A percentile compares a stretch with the other conserved stretches of the same genome.
Evolutionary conservation across 2,329 filamentous ascomycete genomes (phyloP).

Genomic region (Pseudogymnoascus sp.): DNA sequence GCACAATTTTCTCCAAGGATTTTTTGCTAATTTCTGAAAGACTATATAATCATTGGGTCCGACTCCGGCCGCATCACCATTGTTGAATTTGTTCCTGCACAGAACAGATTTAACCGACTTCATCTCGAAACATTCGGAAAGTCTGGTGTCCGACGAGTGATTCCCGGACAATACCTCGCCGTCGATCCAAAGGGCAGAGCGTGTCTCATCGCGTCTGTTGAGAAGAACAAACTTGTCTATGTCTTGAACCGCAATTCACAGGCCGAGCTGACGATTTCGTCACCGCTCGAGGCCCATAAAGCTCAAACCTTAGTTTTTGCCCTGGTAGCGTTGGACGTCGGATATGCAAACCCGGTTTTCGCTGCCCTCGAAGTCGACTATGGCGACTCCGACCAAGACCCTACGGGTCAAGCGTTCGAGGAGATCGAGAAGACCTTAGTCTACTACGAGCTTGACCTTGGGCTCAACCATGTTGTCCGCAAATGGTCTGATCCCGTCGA

Average conservation of each 20-base stretch:
- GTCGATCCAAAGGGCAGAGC: conserved; percentile 94
- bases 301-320: conserved; percentile 84
- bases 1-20: conserved; percentile 2
- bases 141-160: conserved; percentile 84
- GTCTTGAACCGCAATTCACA: conserved; percentile 93
- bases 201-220: conserved; percentile 84
- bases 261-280: conserved; percentile 92
- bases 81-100: conserved; percentile 78
- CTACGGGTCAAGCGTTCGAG: conserved; percentile 71
- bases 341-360: conserved; percentile 95
- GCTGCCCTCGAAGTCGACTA: conserved; percentile 93
- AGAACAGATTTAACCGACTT: conserved; percentile 80
- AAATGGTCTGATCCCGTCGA: conserved; percentile 96
- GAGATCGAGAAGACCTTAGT: conserved; percentile 85
- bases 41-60: conserved; percentile 91
- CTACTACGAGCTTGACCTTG: conserved; percentile 95
- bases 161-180: conserved; percentile 92
- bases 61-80: conserved; percentile 94
- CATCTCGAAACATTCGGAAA: conserved; percentile 98
- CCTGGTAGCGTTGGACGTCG: conserved; percentile 82
- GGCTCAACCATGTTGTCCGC: conserved; percentile 91
- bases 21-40: conserved; percentile 39
- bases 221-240: conserved; percentile 99
- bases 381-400: conserved; percentile 81
- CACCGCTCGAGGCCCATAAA: conserved; percentile 91